Evolutionary conservation across 495 filamentous ascomycete genomes (phyloP).

Genomic region (Penicillium egyptiacum): DNA sequence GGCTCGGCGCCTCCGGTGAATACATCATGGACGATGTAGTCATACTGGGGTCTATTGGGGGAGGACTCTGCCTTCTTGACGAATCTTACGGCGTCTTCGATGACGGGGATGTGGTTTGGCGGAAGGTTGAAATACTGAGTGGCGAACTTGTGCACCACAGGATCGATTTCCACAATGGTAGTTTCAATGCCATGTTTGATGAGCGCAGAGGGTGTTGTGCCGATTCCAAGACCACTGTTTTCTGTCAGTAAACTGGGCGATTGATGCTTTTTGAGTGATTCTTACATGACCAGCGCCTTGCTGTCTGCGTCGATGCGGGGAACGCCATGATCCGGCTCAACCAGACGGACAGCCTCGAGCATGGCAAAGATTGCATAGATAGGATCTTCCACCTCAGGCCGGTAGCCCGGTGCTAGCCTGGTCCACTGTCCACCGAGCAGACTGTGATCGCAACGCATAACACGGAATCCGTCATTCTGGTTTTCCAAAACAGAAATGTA

Average conservation of each 20-base stretch:
- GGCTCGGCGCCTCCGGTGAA: slow-evolving; percentile 97
- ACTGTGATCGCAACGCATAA: slow-evolving; percentile 92
- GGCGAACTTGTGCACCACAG: slow-evolving; percentile 80
- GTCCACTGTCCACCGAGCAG: slow-evolving; percentile 93
- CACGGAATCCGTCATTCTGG: slow-evolving; percentile 64
- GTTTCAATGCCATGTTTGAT: slow-evolving; percentile 87
- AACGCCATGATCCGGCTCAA: slow-evolving; percentile 54
- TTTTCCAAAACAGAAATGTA: slow-evolving; percentile 90
- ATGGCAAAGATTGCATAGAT: slow-evolving; percentile 92
- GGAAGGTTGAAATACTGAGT: slow-evolving; percentile 79
- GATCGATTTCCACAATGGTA: slow-evolving; percentile 92
- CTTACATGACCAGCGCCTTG: slow-evolving; percentile 79
- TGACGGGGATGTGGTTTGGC: slow-evolving; percentile 71
- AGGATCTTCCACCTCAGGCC: slow-evolving; percentile 67
- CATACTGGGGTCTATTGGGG: slow-evolving; percentile 54
- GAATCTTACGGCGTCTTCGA: slow-evolving; percentile 79
- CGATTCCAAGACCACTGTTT: slow-evolving; percentile 81
- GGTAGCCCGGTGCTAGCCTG: slow-evolving; percentile 31
- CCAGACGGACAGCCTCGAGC: slow-evolving; percentile 84
- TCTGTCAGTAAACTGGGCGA: slow-evolving; percentile 7
- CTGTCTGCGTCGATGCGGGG: slow-evolving; percentile 61
- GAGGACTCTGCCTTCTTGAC: slow-evolving; percentile 54
- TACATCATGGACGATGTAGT: slow-evolving; percentile 98
- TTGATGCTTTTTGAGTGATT: neutral
- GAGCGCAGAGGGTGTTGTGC: slow-evolving; percentile 82